These are phyloP conservation scores for Thamnidium elegans DNA, from an alignment of 192 early-diverging fungal genomes.

Conservation along the genomic window DNA sequence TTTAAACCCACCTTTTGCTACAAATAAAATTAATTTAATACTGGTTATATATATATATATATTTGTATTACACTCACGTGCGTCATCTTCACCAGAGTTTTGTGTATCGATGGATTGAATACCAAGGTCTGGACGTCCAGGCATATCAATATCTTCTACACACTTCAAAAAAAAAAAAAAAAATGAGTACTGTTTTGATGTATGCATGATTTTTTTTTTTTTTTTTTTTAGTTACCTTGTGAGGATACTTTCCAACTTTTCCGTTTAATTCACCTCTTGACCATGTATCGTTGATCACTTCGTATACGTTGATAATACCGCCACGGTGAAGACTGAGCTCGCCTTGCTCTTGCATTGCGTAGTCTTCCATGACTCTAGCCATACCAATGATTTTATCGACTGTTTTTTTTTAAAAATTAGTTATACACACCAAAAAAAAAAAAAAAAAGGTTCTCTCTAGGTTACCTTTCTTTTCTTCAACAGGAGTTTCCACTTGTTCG, in stretches of 20 bases:
- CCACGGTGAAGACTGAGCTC: conserved; percentile 65
- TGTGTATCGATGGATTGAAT: background rate
- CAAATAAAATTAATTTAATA: background rate
- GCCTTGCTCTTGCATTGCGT: conserved; percentile 59
- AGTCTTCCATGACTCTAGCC: conserved; percentile 70
- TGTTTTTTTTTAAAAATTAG: too few relatives aligned
- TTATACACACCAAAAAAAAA: background rate
- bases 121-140: conserved; percentile 25
- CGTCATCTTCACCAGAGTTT: background rate
- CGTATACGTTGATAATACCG: conserved; percentile 68
- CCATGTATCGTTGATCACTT: conserved; percentile 60
- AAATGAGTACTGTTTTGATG: background rate
- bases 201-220: background rate
- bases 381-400: conserved; percentile 30
- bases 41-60: background rate
- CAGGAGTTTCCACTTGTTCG: background rate
- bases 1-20: conserved; percentile 43
- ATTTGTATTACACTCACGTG: background rate
- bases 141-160: conserved; percentile 35
- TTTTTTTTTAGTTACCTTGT: conserved; percentile 42
- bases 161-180: conserved; percentile 17
- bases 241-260: conserved; percentile 65
- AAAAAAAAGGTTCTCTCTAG: background rate
- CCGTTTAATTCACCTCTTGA: conserved; percentile 68
- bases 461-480: conserved; percentile 7